Percentiles rank a stretch among this genome's conserved stretches.
phyloP scores from a whole-genome alignment of 2,329 filamentous ascomycete species.

The Lecanicillium sp. region DNA sequence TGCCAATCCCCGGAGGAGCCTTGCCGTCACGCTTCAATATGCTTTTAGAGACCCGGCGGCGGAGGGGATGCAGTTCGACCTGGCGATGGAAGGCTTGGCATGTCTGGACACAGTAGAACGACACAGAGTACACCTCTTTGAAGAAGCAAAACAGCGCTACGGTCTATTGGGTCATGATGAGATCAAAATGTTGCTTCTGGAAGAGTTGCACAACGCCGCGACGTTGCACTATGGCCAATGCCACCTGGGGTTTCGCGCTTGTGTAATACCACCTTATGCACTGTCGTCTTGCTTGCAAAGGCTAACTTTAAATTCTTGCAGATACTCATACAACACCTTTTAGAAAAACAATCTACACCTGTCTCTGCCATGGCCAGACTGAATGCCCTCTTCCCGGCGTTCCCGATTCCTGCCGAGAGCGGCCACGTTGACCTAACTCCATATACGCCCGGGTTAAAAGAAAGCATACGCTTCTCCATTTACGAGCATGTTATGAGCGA shows the following conservation, averaged over 20 bases:
- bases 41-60: conserved; percentile 20
- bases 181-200: conserved; percentile 12
- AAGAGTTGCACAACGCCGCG: conserved; percentile 22
- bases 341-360: conserved; percentile 8
- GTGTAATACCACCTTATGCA: conserved; percentile 16
- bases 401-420: conserved; percentile 12
- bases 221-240: conserved; percentile 20
- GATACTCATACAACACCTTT: conserved; percentile 19
- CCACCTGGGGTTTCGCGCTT: conserved; percentile 24
- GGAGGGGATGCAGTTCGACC: conserved; percentile 18
- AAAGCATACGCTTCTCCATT: conserved; percentile 26
- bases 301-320: too few relatives aligned
- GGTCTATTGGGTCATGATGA: conserved; percentile 9
- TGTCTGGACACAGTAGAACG: conserved; percentile 24
- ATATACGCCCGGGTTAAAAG: conserved; percentile 22
- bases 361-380: conserved; percentile 19
- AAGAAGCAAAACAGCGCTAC: conserved; percentile 5
- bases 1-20: conserved; percentile 19
- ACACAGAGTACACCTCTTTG: conserved; percentile 16
- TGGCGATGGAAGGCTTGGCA: conserved; percentile 22
- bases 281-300: conserved; percentile 3
- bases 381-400: conserved; percentile 27
- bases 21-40: conserved; percentile 14
- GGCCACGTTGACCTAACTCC: conserved; percentile 19
- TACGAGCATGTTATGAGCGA: conserved; percentile 25